A percentile compares a stretch with the other conserved stretches of the same genome.
Evolutionary conservation across 805 yeast species (phyloP).

Genomic region (Candida nitratophila): DNA sequence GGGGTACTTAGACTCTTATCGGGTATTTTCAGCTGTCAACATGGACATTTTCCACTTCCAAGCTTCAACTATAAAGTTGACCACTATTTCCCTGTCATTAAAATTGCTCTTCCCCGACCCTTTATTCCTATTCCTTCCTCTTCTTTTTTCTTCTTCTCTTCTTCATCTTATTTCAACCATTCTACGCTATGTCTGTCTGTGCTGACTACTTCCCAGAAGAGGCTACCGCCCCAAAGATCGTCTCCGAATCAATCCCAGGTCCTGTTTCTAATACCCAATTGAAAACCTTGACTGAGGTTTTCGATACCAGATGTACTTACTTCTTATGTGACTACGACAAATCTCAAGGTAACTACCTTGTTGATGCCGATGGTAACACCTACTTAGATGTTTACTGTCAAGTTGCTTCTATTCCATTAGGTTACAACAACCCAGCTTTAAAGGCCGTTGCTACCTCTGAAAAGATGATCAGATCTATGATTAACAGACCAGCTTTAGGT

Average conservation of each 20-base stretch:
- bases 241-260: slow-evolving; percentile 65
- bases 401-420: slow-evolving; percentile 79
- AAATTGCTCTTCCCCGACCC: too few relatives aligned
- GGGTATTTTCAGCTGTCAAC: too few relatives aligned
- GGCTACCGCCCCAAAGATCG: slow-evolving; percentile 63
- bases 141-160: too few relatives aligned
- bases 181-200: slow-evolving; percentile 31
- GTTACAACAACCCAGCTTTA: slow-evolving; percentile 78
- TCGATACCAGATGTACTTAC: slow-evolving; percentile 68
- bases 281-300: slow-evolving; percentile 49
- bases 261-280: slow-evolving; percentile 54
- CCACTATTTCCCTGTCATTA: too few relatives aligned
- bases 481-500: slow-evolving; percentile 82
- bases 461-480: slow-evolving; percentile 63
- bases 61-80: too few relatives aligned
- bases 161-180: slow-evolving; percentile 1
- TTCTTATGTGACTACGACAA: slow-evolving; percentile 71
- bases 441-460: slow-evolving; percentile 61
- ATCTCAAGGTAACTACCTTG: slow-evolving; percentile 73
- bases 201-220: slow-evolving; percentile 69
- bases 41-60: too few relatives aligned
- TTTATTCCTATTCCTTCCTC: neutral
- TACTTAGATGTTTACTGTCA: slow-evolving; percentile 74
- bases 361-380: slow-evolving; percentile 73
- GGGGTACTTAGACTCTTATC: too few relatives aligned